Conservation (phyloP, 352 stramenopile genomes). For the Phytophthora pluvialis region DNA sequence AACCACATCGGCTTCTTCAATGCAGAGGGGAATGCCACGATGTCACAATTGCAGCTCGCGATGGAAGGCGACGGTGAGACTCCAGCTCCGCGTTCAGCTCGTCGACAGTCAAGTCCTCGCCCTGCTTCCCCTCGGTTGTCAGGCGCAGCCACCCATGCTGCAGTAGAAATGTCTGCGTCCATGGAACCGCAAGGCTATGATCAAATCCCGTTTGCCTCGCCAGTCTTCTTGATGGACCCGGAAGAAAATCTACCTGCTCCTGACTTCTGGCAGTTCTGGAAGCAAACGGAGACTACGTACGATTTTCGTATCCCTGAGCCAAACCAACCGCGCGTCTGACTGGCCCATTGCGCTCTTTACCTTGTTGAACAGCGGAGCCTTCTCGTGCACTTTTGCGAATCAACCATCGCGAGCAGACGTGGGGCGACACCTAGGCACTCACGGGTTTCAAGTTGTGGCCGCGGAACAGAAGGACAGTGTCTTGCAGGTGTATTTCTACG, state of each 20-base stretch:
- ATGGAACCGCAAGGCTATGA: slow-evolving; percentile 24
- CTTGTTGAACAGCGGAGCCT: slow-evolving; percentile 54
- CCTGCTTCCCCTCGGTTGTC: slow-evolving; percentile 18
- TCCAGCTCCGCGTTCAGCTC: slow-evolving; percentile 9
- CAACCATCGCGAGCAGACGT: slow-evolving; percentile 52
- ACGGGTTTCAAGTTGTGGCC: slow-evolving; percentile 67
- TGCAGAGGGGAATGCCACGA: slow-evolving; percentile 41
- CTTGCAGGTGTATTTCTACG: slow-evolving; percentile 79
- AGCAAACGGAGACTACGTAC: slow-evolving; percentile 71
- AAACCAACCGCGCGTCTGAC: background rate
- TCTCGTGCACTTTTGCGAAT: slow-evolving; percentile 75
- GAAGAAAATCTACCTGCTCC: slow-evolving; percentile 26
- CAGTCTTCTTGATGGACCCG: slow-evolving; percentile 60
- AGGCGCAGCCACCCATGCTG: background rate
- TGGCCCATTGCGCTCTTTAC: background rate
- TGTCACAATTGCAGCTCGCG: slow-evolving; percentile 27
- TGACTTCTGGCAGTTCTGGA: slow-evolving; percentile 58
- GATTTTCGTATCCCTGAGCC: slow-evolving; percentile 7
- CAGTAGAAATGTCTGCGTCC: slow-evolving; percentile 12
- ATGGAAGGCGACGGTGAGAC: slow-evolving; percentile 33
- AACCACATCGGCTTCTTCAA: slow-evolving; percentile 50
- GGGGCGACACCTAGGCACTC: slow-evolving; percentile 45
- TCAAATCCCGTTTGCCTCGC: slow-evolving; percentile 65
- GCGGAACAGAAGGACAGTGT: slow-evolving; percentile 60
- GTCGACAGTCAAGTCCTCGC: slow-evolving; percentile 20